Conservation (phyloP, 768 basidiomycete species). For the Gyrodon lividus region DNA sequence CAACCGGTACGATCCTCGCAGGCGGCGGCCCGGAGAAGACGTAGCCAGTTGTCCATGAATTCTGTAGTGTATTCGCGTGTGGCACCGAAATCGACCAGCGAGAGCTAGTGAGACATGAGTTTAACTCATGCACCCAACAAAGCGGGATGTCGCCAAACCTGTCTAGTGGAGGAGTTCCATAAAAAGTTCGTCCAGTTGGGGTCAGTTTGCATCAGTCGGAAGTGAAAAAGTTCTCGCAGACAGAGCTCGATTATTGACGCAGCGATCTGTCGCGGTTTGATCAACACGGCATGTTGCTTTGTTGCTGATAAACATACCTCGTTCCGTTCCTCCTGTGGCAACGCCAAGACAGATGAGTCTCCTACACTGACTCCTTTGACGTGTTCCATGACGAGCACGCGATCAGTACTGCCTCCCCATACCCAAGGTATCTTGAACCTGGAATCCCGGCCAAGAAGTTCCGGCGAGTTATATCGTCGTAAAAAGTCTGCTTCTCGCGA, state of each 20-base stretch:
- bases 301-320: slow-evolving; percentile 48
- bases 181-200: slow-evolving; percentile 99
- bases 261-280: slow-evolving; percentile 62
- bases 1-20: slow-evolving; percentile 65
- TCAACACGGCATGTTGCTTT: not conserved
- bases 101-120: slow-evolving; percentile 46
- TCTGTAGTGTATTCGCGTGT: slow-evolving; percentile 79
- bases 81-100: slow-evolving; percentile 95
- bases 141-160: slow-evolving; percentile 40
- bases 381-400: slow-evolving; percentile 87
- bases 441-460: slow-evolving; percentile 52
- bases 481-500: slow-evolving; percentile 75
- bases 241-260: slow-evolving; percentile 79
- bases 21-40: slow-evolving; percentile 80
- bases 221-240: slow-evolving; percentile 85
- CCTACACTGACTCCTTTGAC: slow-evolving; percentile 83
- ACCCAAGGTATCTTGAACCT: slow-evolving; percentile 86
- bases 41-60: slow-evolving; percentile 89
- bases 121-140: not conserved
- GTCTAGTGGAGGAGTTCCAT: slow-evolving; percentile 67
- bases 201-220: slow-evolving; percentile 96
- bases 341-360: slow-evolving; percentile 49
- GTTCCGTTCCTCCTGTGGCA: slow-evolving; percentile 66
- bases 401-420: slow-evolving; percentile 76
- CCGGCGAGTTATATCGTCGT: slow-evolving; percentile 51